Base-by-base conservation (phyloP, 495 filamentous ascomycete genomes). In the Aspergillus cavernicola region DNA sequence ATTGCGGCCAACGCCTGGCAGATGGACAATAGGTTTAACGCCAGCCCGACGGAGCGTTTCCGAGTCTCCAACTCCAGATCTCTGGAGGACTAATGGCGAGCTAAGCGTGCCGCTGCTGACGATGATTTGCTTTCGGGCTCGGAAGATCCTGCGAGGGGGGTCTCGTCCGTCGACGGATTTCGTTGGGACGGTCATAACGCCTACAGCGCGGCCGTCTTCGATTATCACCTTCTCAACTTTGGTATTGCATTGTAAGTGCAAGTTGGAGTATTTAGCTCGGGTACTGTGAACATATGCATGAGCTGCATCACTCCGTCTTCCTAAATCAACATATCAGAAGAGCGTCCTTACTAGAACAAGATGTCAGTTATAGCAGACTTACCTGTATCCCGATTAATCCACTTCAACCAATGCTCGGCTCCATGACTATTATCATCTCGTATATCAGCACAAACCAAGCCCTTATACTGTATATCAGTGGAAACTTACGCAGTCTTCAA, bases 221-320 rank as follows among this genome's bases (percentile, higher is more conserved):
- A 92, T 81, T 50, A 90, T 86, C 12, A 90, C 72, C 65, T 86
- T 89, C 62, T 90, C 86, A n/a, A 88, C 81, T 65, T 91, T 92
- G 60, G 87, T 91, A 68, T 89, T 87, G 66, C 81, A 85, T 56
- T 84, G 82, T 1, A 92, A 73, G 59, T 90, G 87, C 20, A 92
- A 71, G 63, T 90, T 92, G 41, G 73, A 72, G 61, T 90, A 66
- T 20, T 82, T 79, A 16, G 81, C 73, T 54, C 84, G 77, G 7
- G 84, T 87, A 22, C 83, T 82, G 62, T 89, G 85, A 28, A 89
- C 77, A 52, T 89, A 89, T 1, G 82, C 84, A 55, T 87, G 87
- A n/a, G 88, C 88, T 12, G 82, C 83, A 64, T 91, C 88, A 53
- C 80, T 85, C 24, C 72, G 66, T 36, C n/a, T n/a, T n/a, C n/a